A percentile compares a stretch with the other conserved stretches of the same genome.
Evolutionary conservation across 345 rosid genomes (phyloP).

Genomic region (Eutrema japonicum): DNA sequence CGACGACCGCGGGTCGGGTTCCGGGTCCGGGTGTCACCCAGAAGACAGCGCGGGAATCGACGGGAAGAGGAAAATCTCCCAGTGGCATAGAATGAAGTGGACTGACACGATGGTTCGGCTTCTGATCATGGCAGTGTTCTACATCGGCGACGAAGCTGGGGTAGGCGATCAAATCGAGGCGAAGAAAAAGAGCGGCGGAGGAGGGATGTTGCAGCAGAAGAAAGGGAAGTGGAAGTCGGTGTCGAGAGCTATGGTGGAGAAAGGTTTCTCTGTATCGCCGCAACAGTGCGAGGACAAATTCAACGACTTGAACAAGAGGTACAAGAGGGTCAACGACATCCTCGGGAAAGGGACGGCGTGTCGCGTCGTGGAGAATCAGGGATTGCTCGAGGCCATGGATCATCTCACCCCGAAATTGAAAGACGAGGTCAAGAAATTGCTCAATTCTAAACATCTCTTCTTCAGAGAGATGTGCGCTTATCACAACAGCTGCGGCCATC

Average conservation of each 20-base stretch:
- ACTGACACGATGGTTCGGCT: slow-evolving; percentile 88
- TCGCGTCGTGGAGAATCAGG: slow-evolving; percentile 89
- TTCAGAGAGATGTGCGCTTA: slow-evolving; percentile 98
- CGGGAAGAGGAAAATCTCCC: slow-evolving; percentile 64
- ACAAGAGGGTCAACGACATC: slow-evolving; percentile 93
- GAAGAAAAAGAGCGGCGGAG: slow-evolving; percentile 54
- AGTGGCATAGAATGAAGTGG: slow-evolving; percentile 99
- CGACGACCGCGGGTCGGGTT: slow-evolving; percentile 65
- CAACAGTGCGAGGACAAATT: slow-evolving; percentile 99
- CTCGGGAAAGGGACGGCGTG: slow-evolving; percentile 93
- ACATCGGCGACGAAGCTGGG: slow-evolving; percentile 89
- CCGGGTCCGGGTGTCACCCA: slow-evolving; percentile 48
- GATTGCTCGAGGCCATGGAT: slow-evolving; percentile 80
- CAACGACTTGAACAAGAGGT: slow-evolving; percentile 95
- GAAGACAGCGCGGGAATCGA: slow-evolving; percentile 65
- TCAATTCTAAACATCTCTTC: slow-evolving; percentile 92
- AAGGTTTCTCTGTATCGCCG: slow-evolving; percentile 93
- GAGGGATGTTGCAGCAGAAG: slow-evolving; percentile 68
- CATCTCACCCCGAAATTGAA: slow-evolving; percentile 70
- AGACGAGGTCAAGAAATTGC: slow-evolving; percentile 80
- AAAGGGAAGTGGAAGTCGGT: slow-evolving; percentile 99
- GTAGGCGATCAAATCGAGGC: slow-evolving; percentile 55
- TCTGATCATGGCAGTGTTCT: slow-evolving; percentile 83
- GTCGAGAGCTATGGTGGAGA: slow-evolving; percentile 95
- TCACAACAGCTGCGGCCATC: slow-evolving; percentile 83